These are phyloP conservation scores for Sporothrix mexicana DNA, from an alignment of 2,329 filamentous ascomycete genomes.

Conservation along the genomic window DNA sequence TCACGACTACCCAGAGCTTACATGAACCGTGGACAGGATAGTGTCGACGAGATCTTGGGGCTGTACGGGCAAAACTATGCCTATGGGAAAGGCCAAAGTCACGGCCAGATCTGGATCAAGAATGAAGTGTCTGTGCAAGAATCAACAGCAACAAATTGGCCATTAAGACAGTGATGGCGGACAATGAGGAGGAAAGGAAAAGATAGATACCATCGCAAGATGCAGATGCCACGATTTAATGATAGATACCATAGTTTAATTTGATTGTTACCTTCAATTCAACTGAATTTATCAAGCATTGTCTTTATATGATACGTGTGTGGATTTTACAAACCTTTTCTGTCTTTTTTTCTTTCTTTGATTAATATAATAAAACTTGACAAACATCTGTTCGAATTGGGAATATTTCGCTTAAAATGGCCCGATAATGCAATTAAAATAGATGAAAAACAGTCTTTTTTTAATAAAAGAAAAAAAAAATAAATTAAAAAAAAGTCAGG, in stretches of 20 bases:
- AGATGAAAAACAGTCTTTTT: neutral
- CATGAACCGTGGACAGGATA: constrained; percentile 40
- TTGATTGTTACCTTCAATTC: neutral
- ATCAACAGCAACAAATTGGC: constrained; percentile 42
- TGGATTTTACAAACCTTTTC: too few species aligned
- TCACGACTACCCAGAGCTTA: constrained; percentile 21
- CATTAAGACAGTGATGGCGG: constrained; percentile 34
- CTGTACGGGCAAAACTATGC: constrained; percentile 40
- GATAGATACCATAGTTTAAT: neutral
- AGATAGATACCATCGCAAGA: constrained; percentile 28
- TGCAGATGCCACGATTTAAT: neutral
- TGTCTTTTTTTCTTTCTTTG: neutral
- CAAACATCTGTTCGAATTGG: too few species aligned
- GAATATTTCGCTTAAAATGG: too few species aligned
- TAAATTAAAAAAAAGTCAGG: neutral
- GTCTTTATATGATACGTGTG: too few species aligned
- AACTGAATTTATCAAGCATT: too few species aligned
- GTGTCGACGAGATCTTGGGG: constrained; percentile 45
- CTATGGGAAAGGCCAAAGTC: neutral
- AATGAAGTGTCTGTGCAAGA: constrained; percentile 42
- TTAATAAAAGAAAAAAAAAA: neutral
- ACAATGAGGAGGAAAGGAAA: neutral
- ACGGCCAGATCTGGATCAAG: constrained; percentile 33
- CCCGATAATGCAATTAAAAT: too few species aligned
- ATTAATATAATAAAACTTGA: neutral